These are phyloP conservation scores for Pseudocercospora fijiensis DNA, from an alignment of 2,329 filamentous ascomycete genomes.

Conservation along the genomic window DNA sequence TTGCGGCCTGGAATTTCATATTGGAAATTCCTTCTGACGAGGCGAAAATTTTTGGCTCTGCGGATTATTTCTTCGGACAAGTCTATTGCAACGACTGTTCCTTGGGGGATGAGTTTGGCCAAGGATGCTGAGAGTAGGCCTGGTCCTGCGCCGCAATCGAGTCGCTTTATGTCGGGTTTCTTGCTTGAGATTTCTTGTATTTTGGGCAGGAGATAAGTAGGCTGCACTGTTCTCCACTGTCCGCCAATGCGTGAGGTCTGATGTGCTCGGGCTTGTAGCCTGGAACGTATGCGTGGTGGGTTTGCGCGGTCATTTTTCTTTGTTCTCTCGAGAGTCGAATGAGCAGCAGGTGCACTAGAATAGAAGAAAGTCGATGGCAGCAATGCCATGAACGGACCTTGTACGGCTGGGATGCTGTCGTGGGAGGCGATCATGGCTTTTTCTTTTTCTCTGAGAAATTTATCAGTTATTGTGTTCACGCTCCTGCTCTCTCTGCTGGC, in stretches of 20 bases:
- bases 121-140: slow-evolving; percentile 50
- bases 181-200: slow-evolving; percentile 18
- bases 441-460: too few relatives aligned
- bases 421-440: too few relatives aligned
- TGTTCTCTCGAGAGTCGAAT: too few relatives aligned
- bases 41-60: slow-evolving; percentile 42
- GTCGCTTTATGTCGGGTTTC: slow-evolving; percentile 38
- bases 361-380: too few relatives aligned
- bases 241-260: slow-evolving; percentile 43
- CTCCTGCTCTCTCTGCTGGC: too few relatives aligned
- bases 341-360: too few relatives aligned
- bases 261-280: background rate
- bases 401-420: too few relatives aligned
- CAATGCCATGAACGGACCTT: too few relatives aligned
- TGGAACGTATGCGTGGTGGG: background rate
- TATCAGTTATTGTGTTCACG: too few relatives aligned
- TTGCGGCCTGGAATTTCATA: slow-evolving; percentile 41
- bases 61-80: slow-evolving; percentile 45
- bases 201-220: slow-evolving; percentile 37
- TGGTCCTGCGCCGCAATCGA: slow-evolving; percentile 51
- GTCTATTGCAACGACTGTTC: slow-evolving; percentile 47
- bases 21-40: slow-evolving; percentile 40
- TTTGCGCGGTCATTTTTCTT: background rate
- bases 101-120: slow-evolving; percentile 45
- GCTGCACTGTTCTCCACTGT: slow-evolving; percentile 46